Base-by-base conservation (phyloP, 495 filamentous ascomycete species). In the Cairneyella variabilis region DNA sequence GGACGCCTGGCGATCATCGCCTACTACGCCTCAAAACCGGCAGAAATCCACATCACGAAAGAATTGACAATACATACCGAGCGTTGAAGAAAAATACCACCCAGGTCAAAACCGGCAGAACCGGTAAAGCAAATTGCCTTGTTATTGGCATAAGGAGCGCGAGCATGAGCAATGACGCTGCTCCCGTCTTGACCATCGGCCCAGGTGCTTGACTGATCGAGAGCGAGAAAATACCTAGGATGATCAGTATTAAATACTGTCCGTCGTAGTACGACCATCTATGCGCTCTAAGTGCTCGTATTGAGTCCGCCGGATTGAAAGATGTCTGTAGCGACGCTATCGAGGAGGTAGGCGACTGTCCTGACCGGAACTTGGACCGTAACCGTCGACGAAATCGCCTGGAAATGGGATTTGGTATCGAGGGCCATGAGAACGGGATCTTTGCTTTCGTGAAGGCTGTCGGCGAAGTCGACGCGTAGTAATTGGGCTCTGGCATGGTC, bases 71-170 rank as follows among this genome's bases (percentile, higher is more conserved):
- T 3, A 57, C 60, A 41, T 59, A 63, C 60, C 60, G 60, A 59
- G 60, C 60, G 48, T 63, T 63, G 62, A 91, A 95, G 71, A 95
- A 96, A 56, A 95, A 86, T 18, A 96, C 67, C 16, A 96, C 72
- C 82, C 90, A 97, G 7, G 79, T 83, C 61, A 83, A 83, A 66
- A 95, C 86, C 1, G 90, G 86, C 46, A 95, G 73, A 48, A 89
- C 90, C 14, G 92, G 92, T 12, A 96, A 73, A 59, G 95, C 90
- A 68, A 96, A 95, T 64, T 97, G 92, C 41, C 88, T 77, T 3
- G 91, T 95, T 51, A 89, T 75, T n/a, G 92, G 92, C 62, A 96
- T 72, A 20, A 90, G 69, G 11, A 96, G 79, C n/a, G 88, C 77
- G 48, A 78, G 62, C 26, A 86, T 75, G 36, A 90, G 69, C n/a